A percentile compares a stretch with the other conserved stretches of the same genome.
phyloP scores from a whole-genome alignment of 306 rosid species.

The Arachis stenosperma region DNA sequence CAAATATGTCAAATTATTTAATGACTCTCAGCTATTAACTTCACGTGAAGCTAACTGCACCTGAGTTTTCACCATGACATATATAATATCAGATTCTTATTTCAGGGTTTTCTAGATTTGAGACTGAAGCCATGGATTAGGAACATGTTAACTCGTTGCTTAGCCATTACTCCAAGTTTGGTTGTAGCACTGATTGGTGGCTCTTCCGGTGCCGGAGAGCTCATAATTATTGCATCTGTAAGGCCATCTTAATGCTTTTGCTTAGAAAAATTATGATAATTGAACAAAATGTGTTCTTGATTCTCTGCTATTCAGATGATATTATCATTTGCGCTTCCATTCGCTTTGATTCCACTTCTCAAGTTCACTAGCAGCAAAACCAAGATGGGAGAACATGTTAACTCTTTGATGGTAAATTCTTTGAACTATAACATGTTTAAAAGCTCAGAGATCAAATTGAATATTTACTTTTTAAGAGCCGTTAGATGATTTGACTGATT shows the following conservation, averaged over 20 bases:
- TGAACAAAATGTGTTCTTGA: background rate
- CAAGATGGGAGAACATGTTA: conserved; percentile 79
- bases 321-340: conserved; percentile 86
- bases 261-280: too few relatives aligned
- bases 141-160: conserved; percentile 70
- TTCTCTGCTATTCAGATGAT: conserved; percentile 67
- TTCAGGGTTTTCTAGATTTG: conserved; percentile 81
- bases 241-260: conserved; percentile 19
- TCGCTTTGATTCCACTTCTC: conserved; percentile 82
- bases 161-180: conserved; percentile 88
- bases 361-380: conserved; percentile 78
- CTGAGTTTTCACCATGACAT: too few relatives aligned
- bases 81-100: background rate
- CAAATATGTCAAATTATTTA: too few relatives aligned
- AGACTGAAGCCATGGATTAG: conserved; percentile 72
- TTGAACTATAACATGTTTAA: too few relatives aligned
- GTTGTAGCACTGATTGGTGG: conserved; percentile 83
- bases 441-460: too few relatives aligned
- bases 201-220: conserved; percentile 81
- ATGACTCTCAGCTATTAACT: too few relatives aligned
- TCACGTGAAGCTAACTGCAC: too few relatives aligned
- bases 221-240: conserved; percentile 83
- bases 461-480: too few relatives aligned
- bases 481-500: too few relatives aligned
- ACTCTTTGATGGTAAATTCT: conserved; percentile 58